Evolutionary conservation across 164 flowering plant genomes (phyloP), one percentile per base, ranked within the genome.

Genomic region (Tetracentron sinense): DNA sequence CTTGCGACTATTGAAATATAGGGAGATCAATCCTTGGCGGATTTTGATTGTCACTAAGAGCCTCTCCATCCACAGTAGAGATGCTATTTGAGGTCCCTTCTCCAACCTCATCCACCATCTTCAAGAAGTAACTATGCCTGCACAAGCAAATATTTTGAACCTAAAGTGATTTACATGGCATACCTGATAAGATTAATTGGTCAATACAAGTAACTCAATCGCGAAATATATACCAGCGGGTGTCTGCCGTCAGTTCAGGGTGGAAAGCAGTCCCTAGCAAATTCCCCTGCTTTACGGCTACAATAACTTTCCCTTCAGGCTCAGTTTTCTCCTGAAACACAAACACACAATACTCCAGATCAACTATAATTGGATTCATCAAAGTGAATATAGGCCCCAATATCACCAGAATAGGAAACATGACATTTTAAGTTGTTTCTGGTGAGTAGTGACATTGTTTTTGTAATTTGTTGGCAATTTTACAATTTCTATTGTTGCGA

Each of bases 121-220:
- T 90, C 72, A 93, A 56, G 81, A 93, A 93, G 76, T 79, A 93
- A 69, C 89, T 85, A 64, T 93, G 98, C 98, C 97, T 93, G 86
- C 74, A 73, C 23, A 74, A 63, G 25, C 31, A 64, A 33, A 48
- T 7, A 0, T 15, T 56, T 15, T 31, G 53, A 58, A 38, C 42
- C 49, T 27, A 16, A 21, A 17, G 46, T 22, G 27, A 50, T 10
- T 14, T 42, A 33, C 21, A 19, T 21, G 6, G 15, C n/a, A 15
- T 6, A 28, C 16, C 16, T 21, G 21, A 25, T 42, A 48, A 1
- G 12, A 14, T 28, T 29, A 14, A 21, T 20, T 42, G 44, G 16
- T 4, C 42, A 1, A 26, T 48, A 28, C n/a, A 25, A 42, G 25
- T 3, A 19, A 58, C 20, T 22, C 47, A 28, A 21, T 15, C 12